Base-by-base conservation (phyloP, 768 basidiomycete genomes). In the Lentinula detonsa region DNA sequence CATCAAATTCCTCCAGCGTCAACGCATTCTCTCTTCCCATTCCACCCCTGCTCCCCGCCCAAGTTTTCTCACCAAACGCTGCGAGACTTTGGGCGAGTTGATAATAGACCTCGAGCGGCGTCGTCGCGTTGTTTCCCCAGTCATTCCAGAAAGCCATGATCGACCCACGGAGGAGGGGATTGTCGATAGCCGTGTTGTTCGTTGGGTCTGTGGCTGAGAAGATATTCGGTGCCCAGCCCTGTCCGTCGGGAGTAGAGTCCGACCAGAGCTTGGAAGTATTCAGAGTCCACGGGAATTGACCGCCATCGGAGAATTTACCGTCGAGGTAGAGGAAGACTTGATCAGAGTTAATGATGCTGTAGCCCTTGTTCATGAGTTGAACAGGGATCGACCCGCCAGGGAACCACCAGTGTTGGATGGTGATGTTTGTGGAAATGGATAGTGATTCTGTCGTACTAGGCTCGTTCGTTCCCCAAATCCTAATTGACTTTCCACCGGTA, bases 71-170 rank as follows among this genome's bases (percentile, higher is more conserved):
- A 1, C 67, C 74, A 56, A 79, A 73, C 5, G 76, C 69, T 5
- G 77, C 75, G 23, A 78, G 60, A 34, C 76, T 76, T 43, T 70
- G 73, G 6, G 77, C 69, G 7, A 80, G 68, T 56, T 78, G 75
- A 64, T 77, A 76, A 62, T 78, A 79, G 2, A 73, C 72, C 68
- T 80, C 78, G 10, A 78, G 67, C 7, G 72, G 73, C 5, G 77
- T 79, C 34, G 76, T 78, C 37, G 78, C 76, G 39, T 77, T 79
- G 53, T 78, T 74, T 1, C 78, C 78, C 75, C 76, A 79, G 65
- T 79, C 78, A 49, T 75, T 76, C 76, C 76, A 77, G 8, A 76
- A 63, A 0, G 72, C 75, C 65, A 77, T 73, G 15, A 75, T 72
- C 0, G 72, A 68, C 28, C 75, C 76, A 4, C 72, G 64, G 21